A percentile compares a stretch with the other conserved stretches of the same genome.
Evolutionary conservation across 768 basidiomycete genomes (phyloP).

Genomic region (Leccinum incarnatum): DNA sequence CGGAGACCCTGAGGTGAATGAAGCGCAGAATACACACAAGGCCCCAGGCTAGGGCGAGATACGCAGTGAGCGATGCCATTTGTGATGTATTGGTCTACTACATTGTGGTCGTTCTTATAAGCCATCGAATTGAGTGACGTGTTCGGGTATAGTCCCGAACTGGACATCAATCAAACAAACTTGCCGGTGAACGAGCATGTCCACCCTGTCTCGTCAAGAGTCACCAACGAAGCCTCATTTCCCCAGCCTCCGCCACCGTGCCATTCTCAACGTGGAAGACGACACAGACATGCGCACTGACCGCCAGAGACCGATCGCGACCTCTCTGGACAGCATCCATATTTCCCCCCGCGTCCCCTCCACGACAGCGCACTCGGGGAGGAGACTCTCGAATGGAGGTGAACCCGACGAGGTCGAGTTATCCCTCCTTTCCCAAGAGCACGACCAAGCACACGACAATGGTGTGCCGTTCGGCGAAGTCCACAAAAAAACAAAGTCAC

Average conservation of each 20-base stretch:
- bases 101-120: slow-evolving; percentile 7
- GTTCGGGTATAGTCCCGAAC: slow-evolving; percentile 3
- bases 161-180: slow-evolving; percentile 5
- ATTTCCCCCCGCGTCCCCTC: slow-evolving; percentile 53
- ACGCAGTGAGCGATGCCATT: slow-evolving; percentile 9
- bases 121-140: slow-evolving; percentile 13
- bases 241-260: slow-evolving; percentile 30
- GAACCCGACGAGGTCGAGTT: slow-evolving; percentile 59
- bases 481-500: slow-evolving; percentile 41
- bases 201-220: slow-evolving; percentile 22
- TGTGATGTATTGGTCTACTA: neutral
- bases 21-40: slow-evolving; percentile 33
- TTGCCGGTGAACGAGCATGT: slow-evolving; percentile 22
- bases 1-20: slow-evolving; percentile 34
- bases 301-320: slow-evolving; percentile 51
- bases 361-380: slow-evolving; percentile 35
- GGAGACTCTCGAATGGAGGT: slow-evolving; percentile 25
- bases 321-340: slow-evolving; percentile 57
- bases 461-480: slow-evolving; percentile 32
- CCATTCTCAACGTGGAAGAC: slow-evolving; percentile 39
- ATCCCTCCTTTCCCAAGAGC: slow-evolving; percentile 51
- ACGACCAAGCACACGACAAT: slow-evolving; percentile 47
- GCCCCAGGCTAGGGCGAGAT: slow-evolving; percentile 18
- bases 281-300: slow-evolving; percentile 23
- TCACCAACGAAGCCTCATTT: slow-evolving; percentile 27